Base-by-base conservation (phyloP, 768 basidiomycete species). In the Pholiota conissans region DNA sequence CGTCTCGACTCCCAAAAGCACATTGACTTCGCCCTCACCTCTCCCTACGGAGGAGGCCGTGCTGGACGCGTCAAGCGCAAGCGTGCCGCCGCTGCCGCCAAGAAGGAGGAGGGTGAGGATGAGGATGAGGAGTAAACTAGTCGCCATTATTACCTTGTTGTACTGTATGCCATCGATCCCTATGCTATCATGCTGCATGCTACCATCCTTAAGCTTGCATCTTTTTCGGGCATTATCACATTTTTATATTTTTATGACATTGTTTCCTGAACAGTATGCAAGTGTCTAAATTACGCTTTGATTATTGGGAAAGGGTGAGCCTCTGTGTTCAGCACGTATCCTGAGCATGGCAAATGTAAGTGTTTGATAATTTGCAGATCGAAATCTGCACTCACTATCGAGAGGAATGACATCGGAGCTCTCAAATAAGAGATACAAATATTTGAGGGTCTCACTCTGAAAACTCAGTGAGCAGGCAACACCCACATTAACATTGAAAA, bases 1-100 rank as follows among this genome's bases (percentile, higher is more conserved):
- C 94, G 97, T 77, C 90, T 98, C 66, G 97, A 98, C 83, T 96
- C 94, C 60, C 95, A 98, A 84, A 98, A 98, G 73, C 97, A 99
- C 85, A 96, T 99, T 74, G 97, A 99, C 85, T 99, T 98, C 73
- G 90, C 96, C 45, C 87, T 95, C 66, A 95, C 90, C 58, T 97
- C 95, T 61, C 95, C 96, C 56, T 96, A 93, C 70, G 96, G 95
- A 72, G 96, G 96, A 69, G 95, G 91, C 65, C 88, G 91, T 60
- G 80, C 92, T 61, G 95, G 95, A 67, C 96, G 96, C 65, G 94
- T 95, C 73, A 98, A 98, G 92, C 89, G 96, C 76, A 98, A 97
- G 90, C 93, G 95, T 71, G 93, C 91, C 59, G 87, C 87, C 62
- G 92, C 92, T 42, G 95, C 93, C 61, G 93, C 89, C 62, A 92